Base-by-base conservation (phyloP, 257 asterid genomes). In the Przewalskia tangutica region DNA sequence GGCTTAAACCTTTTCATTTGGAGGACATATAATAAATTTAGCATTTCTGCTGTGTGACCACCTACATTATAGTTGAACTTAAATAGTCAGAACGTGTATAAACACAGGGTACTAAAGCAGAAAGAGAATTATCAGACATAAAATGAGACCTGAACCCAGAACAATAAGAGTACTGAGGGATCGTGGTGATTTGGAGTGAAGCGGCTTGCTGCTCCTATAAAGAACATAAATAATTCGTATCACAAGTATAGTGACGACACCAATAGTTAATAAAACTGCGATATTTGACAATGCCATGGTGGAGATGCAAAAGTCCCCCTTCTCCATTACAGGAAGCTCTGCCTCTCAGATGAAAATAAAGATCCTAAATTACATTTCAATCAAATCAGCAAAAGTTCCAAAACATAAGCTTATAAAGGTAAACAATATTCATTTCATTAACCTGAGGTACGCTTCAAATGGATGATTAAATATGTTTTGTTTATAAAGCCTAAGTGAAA, bases 31-130 rank as follows among this genome's bases (percentile, higher is more conserved):
- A 96, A 89, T 80, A 96, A 84, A 81, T 94, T 91, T 83, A 95
- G 60, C 99, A 95, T 94, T 87, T 95, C 99, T 1, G 99, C 98
- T 5, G 98, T 94, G 89, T 95, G 99, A 40, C 99, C 99, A 63
- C 98, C 98, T 95, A 80, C 66, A 85, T 60, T 38, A 64, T 2
- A 85, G 82, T 81, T 77, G 78, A 54, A 48, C 6, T 40, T 32
- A 3, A 27, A 50, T 51, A 51, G 42, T 42, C 14, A 46, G 53
- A 46, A 56, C 44, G 11, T 77, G 32, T 44, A 83, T 1, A 20
- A 58, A 76, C 3, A 16, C 9, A 62, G 12, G 14, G 9, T 55
- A 80, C 70, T 32, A 65, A 73, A 50, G 66, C 12, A 62, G 40
- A 56, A 38, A 56, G 64, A 8, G 9, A 65, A 86, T 6, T 13